These are phyloP conservation scores for Kernera saxatilis DNA, from an alignment of 345 rosid species.

Conservation along the genomic window DNA sequence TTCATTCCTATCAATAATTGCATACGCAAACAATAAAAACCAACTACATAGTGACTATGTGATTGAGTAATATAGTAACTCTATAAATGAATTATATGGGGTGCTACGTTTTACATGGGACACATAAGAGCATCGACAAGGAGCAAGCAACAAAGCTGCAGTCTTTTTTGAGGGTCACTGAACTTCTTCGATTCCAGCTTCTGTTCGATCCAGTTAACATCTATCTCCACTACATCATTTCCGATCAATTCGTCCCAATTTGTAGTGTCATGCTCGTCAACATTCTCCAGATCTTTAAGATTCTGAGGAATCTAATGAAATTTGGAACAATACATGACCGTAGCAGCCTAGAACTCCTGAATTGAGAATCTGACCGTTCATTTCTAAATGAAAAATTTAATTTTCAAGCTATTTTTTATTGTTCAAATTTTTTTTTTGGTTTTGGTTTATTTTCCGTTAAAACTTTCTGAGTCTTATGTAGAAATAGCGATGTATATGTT, in stretches of 20 bases:
- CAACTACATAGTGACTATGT: background rate
- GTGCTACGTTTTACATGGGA: background rate
- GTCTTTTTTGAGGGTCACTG: background rate
- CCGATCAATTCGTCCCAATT: background rate
- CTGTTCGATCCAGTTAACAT: background rate
- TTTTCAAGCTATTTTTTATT: too few relatives aligned
- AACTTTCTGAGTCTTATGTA: too few relatives aligned
- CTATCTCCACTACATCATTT: background rate
- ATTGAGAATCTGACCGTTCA: background rate
- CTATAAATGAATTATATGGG: background rate
- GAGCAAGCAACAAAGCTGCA: background rate
- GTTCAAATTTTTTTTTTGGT: too few relatives aligned
- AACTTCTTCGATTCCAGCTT: background rate
- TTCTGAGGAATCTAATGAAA: background rate
- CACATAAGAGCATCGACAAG: background rate
- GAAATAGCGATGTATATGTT: too few relatives aligned
- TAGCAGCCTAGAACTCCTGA: background rate
- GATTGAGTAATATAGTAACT: background rate
- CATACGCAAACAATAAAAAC: background rate
- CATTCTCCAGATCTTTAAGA: background rate
- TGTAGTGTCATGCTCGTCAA: background rate
- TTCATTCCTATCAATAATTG: background rate
- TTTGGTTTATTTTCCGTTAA: too few relatives aligned
- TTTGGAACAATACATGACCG: background rate
- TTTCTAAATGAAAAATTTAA: too few relatives aligned